Base-by-base conservation (phyloP, 345 rosid genomes). In the Clarkia xantiana region DNA sequence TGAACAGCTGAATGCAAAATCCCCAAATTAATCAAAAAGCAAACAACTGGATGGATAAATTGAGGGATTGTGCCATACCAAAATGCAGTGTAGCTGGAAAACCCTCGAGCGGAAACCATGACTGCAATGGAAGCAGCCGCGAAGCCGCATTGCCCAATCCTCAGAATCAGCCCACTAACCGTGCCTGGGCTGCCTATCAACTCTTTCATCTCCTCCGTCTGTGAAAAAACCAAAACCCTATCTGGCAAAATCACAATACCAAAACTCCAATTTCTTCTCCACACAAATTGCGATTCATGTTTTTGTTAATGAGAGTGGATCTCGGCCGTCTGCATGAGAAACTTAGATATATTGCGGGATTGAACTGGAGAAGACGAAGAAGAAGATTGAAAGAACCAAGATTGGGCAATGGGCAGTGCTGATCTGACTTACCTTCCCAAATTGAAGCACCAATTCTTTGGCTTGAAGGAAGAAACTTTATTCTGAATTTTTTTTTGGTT, bases 181-280 rank as follows among this genome's bases (percentile, higher is more conserved):
- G 88, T 71, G 50, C 95, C 97, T 1, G 97, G 97, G 49, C 97
- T 71, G 50, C 97, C 95, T 13, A 82, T 48, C 55, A 79, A 39
- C 72, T 75, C 78, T 78, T 80, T 89, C 97, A 89, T 59, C 55
- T 46, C 45, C 51, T 25, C 47, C 3, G 10, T 48, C 25, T 11
- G 36, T 10, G 52, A 11, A 48, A 15, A 48, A 22, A 48, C 14
- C 4, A 48, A 11, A 47, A 4, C 3, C 8, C 25, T 16, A 47
- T 14, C 36, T 16, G 18, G 14, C 14, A 47, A 11, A 47, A 23
- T 14, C 51, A 19, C 47, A 10, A 19, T 29, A 29, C 36, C 36
- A 29, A 7, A 48, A 39, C 52, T 48, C 10, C 52, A 12, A 48
- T 14, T 23, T 52, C 25, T 38, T 40, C 11, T 29, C 9, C 36